Evolutionary conservation across 345 rosid genomes (phyloP).

Genomic region (Erodium maritimum): DNA sequence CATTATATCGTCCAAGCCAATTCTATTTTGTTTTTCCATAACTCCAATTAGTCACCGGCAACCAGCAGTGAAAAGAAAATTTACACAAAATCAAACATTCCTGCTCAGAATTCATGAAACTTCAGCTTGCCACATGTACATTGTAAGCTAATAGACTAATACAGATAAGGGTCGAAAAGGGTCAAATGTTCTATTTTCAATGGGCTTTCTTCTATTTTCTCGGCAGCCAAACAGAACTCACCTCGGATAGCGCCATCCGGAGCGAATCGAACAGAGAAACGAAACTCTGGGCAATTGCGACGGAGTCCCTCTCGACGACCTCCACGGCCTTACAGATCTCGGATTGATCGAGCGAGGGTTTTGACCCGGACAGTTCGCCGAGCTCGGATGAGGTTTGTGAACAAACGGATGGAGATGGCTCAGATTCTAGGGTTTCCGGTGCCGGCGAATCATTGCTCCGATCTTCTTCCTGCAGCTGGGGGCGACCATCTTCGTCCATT

Average conservation of each 20-base stretch:
- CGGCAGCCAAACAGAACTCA: conserved; percentile 9
- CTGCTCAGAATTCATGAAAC: not conserved
- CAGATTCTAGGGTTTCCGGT: not conserved
- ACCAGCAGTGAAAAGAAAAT: not conserved
- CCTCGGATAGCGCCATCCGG: conserved; percentile 76
- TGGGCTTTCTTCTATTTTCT: not conserved
- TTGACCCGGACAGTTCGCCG: no score
- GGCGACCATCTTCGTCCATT: not conserved
- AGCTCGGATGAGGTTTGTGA: not conserved
- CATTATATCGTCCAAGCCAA: not conserved
- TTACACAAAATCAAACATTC: not conserved
- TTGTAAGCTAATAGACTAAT: not conserved
- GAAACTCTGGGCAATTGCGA: conserved; percentile 78
- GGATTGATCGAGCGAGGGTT: conserved; percentile 21
- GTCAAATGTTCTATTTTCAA: not conserved
- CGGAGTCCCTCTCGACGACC: conserved; percentile 71
- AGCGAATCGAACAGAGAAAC: conserved; percentile 73
- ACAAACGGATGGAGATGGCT: not conserved
- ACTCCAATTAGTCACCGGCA: not conserved
- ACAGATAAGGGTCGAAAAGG: not conserved
- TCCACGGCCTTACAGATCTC: conserved; percentile 59
- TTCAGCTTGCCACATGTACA: not conserved
- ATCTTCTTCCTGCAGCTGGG: not conserved
- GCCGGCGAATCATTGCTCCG: not conserved
- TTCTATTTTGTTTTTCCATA: not conserved